Evolutionary conservation across 345 rosid species (phyloP), one percentile per base, ranked within the genome.

Genomic region (Turnera subulata): DNA sequence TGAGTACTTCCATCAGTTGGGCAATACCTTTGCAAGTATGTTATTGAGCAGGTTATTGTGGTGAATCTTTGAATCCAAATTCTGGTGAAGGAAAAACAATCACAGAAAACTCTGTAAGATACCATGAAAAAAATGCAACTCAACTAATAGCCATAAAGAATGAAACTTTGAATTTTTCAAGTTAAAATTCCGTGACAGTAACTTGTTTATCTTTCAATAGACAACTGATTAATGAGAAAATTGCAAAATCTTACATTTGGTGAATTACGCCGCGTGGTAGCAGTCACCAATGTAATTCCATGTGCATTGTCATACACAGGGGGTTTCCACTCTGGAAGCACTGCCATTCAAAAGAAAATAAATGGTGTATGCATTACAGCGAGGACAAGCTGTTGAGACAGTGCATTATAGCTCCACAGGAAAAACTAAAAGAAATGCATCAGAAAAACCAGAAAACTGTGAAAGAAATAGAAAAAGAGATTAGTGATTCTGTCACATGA

Each of bases 291-390:
- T 46, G 70, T 76, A 54, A 91, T 80, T 33, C 98, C 98, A 29
- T 79, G 78, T 26, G 70, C 74, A 38, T 91, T 91, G 64, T 91
- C 96, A 75, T 91, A 91, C 5, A 91, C 92, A n/a, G 96, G 92
- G 52, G 95, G 95, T 73, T 91, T 91, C 98, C 96, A 88, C 60
- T 91, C 98, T 1, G 96, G 74, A 62, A 91, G 95, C 56, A 91
- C 96, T 91, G 81, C 74, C 74, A 68, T 58, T 63, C 64, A 44
- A 38, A 61, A 58, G 44, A 55, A 20, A 29, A 52, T 4, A 24
- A 59, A n/a, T 19, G 35, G 37, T 11, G 25, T 23, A 65, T 42
- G 46, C 53, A 52, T 11, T 42, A 16, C 22, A 58, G 55, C 46
- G 50, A 54, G 38, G 21, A 9, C 33, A 49, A n/a, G n/a, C n/a